Base-by-base conservation (phyloP, 352 stramenopile species). In the Pseudoperonospora humuli region DNA sequence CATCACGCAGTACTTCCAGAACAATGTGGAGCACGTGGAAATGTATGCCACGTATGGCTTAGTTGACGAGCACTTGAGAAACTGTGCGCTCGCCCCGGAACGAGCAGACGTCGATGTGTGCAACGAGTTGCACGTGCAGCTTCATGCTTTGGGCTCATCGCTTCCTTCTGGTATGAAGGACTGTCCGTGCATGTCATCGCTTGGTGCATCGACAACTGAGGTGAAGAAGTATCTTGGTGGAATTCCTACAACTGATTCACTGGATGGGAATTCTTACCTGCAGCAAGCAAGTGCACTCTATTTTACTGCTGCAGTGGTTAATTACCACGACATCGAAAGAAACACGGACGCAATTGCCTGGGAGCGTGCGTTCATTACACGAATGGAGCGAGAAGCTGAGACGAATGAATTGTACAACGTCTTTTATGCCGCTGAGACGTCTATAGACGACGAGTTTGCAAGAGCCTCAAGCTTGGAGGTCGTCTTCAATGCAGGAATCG, bases 1-100 rank as follows among this genome's bases (percentile, higher is more conserved):
- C 1, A 55, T 77, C 19, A 81, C 68, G n/a, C 68, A 84, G 28
- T 81, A 79, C 47, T 84, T 81, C 31, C 71, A 84, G 52, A 84
- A 84, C 57, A 67, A 52, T 14, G 50, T 77, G 60, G 38, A 57
- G 1, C 54, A 74, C 37, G 81, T 81, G 18, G 48, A 72, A 38
- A 24, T 80, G 19, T 84, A 84, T 40, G 61, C 70, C 17, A 54
- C 42, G 17, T 66, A 80, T 44, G 55, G 48, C 19, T 18, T 83
- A 19, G 70, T 54, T n/a, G 10, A 58, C 13, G 38, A 66, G 21
- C 73, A 85, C 42, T 66, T 84, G 24, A 45, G 32, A 4, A 70
- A 78, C 39, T 61, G 58, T 70, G 49, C 34, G 7, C 25, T 56
- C 42, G 21, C 50, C 32, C 50, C 54, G 0, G 26, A 67, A 15